phyloP scores from a whole-genome alignment of 495 filamentous ascomycete genomes.

The Penicillium salamii region DNA sequence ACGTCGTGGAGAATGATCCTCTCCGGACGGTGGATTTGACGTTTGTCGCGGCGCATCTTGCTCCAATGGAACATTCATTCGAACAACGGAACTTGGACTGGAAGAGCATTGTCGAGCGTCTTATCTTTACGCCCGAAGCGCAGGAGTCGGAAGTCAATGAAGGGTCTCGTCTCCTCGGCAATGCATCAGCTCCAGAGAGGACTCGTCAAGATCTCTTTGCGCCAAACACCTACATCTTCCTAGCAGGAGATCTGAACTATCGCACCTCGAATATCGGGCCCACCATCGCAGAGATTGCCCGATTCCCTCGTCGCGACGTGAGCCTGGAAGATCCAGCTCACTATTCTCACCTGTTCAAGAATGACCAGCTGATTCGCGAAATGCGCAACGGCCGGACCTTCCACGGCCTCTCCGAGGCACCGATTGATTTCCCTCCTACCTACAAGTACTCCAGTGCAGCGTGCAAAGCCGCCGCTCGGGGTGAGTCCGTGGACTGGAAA shows the following conservation, averaged over 20 bases:
- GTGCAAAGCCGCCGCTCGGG: constrained; percentile 31
- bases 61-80: constrained; percentile 74
- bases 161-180: constrained; percentile 37
- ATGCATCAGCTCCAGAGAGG: constrained; percentile 15
- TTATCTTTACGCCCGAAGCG: constrained; percentile 60
- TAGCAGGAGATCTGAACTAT: constrained; percentile 94
- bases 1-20: constrained; percentile 29
- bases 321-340: constrained; percentile 47
- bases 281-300: constrained; percentile 39
- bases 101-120: constrained; percentile 70
- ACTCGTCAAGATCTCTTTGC: constrained; percentile 59
- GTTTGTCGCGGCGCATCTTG: constrained; percentile 85
- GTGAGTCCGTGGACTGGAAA: constrained; percentile 51
- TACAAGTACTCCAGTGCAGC: constrained; percentile 71
- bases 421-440: constrained; percentile 81
- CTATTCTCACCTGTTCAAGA: constrained; percentile 58
- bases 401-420: constrained; percentile 72
- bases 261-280: constrained; percentile 68
- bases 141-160: constrained; percentile 29
- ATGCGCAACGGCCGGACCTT: constrained; percentile 59
- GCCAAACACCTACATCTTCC: constrained; percentile 72
- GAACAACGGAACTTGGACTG: constrained; percentile 78
- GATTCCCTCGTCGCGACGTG: constrained; percentile 60
- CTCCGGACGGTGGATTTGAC: constrained; percentile 61
- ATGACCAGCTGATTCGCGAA: constrained; percentile 78